Percentiles rank a stretch among this genome's conserved stretches.
phyloP scores from a whole-genome alignment of 805 yeast genomes.

The Pichia gijzeniarum region DNA sequence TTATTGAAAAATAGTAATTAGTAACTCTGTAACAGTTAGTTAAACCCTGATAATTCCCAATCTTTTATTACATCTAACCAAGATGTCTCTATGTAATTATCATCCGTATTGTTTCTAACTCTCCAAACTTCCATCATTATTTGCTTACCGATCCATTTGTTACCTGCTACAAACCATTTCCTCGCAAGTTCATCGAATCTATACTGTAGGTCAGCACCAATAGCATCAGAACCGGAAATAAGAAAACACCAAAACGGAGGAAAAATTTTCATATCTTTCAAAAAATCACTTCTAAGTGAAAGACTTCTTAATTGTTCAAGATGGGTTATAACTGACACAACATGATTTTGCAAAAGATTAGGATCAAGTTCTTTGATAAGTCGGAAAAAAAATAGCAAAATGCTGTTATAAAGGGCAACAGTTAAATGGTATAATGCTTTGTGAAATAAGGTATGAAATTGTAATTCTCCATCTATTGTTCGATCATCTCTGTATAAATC shows the following conservation, averaged over 20 bases:
- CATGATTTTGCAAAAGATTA: conserved; percentile 31
- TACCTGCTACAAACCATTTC: conserved; percentile 29
- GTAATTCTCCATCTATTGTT: conserved; percentile 11
- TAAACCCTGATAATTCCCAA: conserved; percentile 40
- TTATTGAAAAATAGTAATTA: too few relatives aligned
- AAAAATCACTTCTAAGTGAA: conserved; percentile 16
- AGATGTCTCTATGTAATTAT: conserved; percentile 29
- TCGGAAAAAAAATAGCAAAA: conserved; percentile 39
- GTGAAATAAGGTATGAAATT: conserved; percentile 35
- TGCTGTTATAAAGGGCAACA: conserved; percentile 36
- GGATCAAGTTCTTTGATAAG: conserved; percentile 39
- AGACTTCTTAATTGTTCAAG: conserved; percentile 27
- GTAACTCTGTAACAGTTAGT: conserved; percentile 15
- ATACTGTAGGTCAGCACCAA: conserved; percentile 26
- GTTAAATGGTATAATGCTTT: conserved; percentile 35
- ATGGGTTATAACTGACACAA: conserved; percentile 31
- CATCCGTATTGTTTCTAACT: conserved; percentile 21
- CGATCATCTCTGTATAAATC: conserved; percentile 26
- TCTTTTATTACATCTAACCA: conserved; percentile 51
- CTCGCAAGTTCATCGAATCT: conserved; percentile 31
- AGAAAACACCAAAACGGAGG: conserved; percentile 46
- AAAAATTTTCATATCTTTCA: conserved; percentile 24
- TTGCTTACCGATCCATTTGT: conserved; percentile 52
- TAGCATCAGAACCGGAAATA: conserved; percentile 38
- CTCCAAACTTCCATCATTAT: conserved; percentile 47